Evolutionary conservation across 345 rosid genomes (phyloP), one percentile per base, ranked within the genome.

Genomic region (Trapa incisa): DNA sequence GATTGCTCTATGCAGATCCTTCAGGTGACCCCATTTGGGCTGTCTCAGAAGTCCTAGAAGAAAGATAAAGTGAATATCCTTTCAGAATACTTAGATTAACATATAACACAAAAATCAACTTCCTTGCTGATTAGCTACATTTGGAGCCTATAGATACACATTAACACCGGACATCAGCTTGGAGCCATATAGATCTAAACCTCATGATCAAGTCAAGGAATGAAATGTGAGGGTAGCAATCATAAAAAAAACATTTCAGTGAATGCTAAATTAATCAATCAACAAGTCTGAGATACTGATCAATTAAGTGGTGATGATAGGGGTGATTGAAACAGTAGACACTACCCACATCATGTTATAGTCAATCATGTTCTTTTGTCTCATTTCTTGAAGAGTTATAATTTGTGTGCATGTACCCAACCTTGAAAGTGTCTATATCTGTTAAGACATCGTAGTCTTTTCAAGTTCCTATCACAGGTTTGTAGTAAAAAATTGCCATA

Each of bases 1-100:
- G 8, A 83, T 72, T 43, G 80, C 76, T 6, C 72, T 63, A 66
- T 83, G 87, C 72, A 83, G 53, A 39, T 79, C 87, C 75, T 70
- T 77, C 33, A 83, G 67, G 62, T 83, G 87, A 9, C 83, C 81
- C 79, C 80, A 83, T 79, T 81, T 83, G 0, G 87, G 87, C 66
- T 83, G 80, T 17, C 77, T 74, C n/a, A 72, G 15, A 50, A 50
- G 56, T 3, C 56, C 72, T 37, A 80, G 72, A 67, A 66, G 58
- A 32, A 62, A 68, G 41, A 47, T 48, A 32, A 5, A 17, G 29
- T 43, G 43, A 61, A 52, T 37, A 52, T 32, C 11, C 63, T 8
- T 4, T 32, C 35, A 57, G 33, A 58, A 8, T 32, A 16, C 38
- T 29, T 58, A 32, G 33, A 58, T 58, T 38, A 2, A 35, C 63